Conservation (phyloP, 2,329 filamentous ascomycete genomes). For the Epichloe brachyelytri region DNA sequence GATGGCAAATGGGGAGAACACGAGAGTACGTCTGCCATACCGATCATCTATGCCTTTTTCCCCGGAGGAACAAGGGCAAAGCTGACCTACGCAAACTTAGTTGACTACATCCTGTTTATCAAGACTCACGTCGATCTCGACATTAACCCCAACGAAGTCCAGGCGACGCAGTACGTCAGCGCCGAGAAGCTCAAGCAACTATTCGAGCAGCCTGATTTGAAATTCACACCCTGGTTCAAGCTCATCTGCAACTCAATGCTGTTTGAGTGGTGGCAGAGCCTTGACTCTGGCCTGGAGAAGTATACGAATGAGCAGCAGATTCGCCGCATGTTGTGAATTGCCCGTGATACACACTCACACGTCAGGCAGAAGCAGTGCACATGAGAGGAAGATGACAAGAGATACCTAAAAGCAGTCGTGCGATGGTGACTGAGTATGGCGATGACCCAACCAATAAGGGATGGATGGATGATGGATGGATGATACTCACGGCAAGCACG, state of each 20-base stretch:
- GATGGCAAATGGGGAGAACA: slow-evolving; percentile 98
- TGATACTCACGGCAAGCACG: neutral
- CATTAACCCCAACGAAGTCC: slow-evolving; percentile 78
- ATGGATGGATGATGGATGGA: neutral
- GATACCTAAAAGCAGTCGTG: neutral
- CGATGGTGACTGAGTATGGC: neutral
- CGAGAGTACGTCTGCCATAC: slow-evolving; percentile 57
- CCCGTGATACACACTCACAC: neutral
- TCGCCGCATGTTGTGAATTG: slow-evolving; percentile 54
- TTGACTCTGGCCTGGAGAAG: slow-evolving; percentile 69
- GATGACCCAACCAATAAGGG: neutral
- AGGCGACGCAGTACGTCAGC: slow-evolving; percentile 72
- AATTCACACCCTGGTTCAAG: slow-evolving; percentile 98
- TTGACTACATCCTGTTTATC: slow-evolving; percentile 99
- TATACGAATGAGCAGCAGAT: slow-evolving; percentile 80
- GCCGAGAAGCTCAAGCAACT: slow-evolving; percentile 70
- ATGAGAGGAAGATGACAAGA: neutral
- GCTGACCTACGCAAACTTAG: slow-evolving; percentile 27
- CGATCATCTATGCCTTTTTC: neutral
- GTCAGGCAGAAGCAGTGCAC: neutral
- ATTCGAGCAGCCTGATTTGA: slow-evolving; percentile 67
- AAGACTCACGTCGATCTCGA: slow-evolving; percentile 79
- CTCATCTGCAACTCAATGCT: slow-evolving; percentile 96
- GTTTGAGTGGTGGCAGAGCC: slow-evolving; percentile 91
- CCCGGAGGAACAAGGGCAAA: neutral